Percentiles rank a stretch among this genome's conserved stretches.
phyloP scores from a whole-genome alignment of 805 yeast species.

The Metschnikowia matae region DNA sequence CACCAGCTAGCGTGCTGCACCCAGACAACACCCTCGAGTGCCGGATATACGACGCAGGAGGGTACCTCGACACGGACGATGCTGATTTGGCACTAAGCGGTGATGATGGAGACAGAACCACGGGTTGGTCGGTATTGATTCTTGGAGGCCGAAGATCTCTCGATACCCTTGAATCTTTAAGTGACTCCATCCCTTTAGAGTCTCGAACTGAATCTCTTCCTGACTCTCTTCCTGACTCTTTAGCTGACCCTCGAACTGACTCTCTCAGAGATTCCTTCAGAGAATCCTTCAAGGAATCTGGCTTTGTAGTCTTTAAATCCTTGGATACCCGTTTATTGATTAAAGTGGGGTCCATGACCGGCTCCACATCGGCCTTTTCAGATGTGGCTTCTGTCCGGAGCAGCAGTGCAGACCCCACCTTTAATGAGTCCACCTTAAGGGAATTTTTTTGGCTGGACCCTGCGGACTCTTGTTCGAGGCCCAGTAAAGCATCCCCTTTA shows the following conservation, averaged over 20 bases:
- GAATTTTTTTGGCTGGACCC: neutral
- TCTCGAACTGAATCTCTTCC: no score
- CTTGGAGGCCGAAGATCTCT: slow-evolving; percentile 11
- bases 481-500: no score
- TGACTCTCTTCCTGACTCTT: no score
- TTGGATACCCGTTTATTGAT: no score
- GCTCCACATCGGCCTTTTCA: neutral
- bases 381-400: neutral
- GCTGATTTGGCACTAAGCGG: slow-evolving; percentile 12
- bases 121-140: slow-evolving; percentile 10
- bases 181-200: no score
- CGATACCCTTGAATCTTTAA: neutral
- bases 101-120: slow-evolving; percentile 10
- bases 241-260: no score
- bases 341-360: no score
- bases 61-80: slow-evolving; percentile 11
- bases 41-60: slow-evolving; percentile 16
- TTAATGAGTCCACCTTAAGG: neutral
- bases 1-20: slow-evolving; percentile 12
- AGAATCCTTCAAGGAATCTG: no score
- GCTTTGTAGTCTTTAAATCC: no score
- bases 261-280: no score
- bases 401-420: neutral
- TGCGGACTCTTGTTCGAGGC: no score
- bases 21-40: slow-evolving; percentile 17